Percentiles rank a stretch among this genome's conserved stretches.
Conservation (phyloP, 2,329 filamentous ascomycete genomes). For the Ambrosiella beaveri region DNA sequence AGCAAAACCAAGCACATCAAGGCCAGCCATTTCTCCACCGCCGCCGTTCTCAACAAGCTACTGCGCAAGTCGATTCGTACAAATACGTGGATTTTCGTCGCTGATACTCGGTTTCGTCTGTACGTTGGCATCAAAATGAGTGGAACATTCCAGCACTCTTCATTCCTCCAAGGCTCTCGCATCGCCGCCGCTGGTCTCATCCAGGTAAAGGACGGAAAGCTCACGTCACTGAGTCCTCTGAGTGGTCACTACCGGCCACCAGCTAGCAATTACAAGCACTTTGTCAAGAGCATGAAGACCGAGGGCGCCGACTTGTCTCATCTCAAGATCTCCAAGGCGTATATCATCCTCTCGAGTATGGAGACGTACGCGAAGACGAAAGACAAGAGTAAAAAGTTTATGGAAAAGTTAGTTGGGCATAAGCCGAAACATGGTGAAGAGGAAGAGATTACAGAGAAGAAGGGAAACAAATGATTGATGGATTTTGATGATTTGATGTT, state of each 20-base stretch:
- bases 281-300: conserved; percentile 55
- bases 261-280: conserved; percentile 64
- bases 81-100: conserved; percentile 88
- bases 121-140: conserved; percentile 84
- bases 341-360: conserved; percentile 65
- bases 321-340: conserved; percentile 64
- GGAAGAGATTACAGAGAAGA: conserved; percentile 4
- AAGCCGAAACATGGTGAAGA: conserved; percentile 4
- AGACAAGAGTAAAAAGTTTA: conserved; percentile 38
- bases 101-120: conserved; percentile 66
- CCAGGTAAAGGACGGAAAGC: conserved; percentile 63
- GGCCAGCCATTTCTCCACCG: conserved; percentile 45
- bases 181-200: conserved; percentile 73
- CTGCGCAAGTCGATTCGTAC: conserved; percentile 64
- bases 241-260: conserved; percentile 77
- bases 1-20: conserved; percentile 10
- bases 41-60: conserved; percentile 61
- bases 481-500: neutral
- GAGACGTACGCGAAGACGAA: conserved; percentile 62
- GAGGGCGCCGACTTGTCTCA: conserved; percentile 63
- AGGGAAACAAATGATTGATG: neutral
- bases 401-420: conserved; percentile 18
- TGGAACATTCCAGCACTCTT: conserved; percentile 80
- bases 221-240: conserved; percentile 53
- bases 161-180: conserved; percentile 67